Base-by-base conservation (phyloP, 2,329 filamentous ascomycete species). In the Hyphodiscus sp. region DNA sequence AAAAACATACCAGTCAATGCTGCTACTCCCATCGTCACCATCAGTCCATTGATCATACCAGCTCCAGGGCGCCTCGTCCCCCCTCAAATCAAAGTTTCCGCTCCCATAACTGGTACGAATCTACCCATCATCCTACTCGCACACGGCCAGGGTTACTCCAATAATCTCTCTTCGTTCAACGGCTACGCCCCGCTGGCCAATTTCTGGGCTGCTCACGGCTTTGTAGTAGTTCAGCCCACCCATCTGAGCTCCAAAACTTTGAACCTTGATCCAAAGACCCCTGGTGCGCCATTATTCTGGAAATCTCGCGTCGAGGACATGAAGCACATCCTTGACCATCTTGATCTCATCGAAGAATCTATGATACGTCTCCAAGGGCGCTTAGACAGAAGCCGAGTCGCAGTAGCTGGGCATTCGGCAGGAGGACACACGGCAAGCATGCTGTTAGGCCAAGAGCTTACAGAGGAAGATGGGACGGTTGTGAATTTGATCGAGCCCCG, bases 191-290 rank as follows among this genome's bases (percentile, higher is more conserved):
- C 73, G 2, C 59, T 74, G 5, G 68, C 63, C 51, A 67, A 73
- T 48, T 74, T 74, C 63, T 73, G 68, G 65, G 71, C 72, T 5
- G 63, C 67, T 18, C 71, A 71, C 46, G 72, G 72, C 50, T 74
- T 74, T 58, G 70, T 66, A 0, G 73, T 75, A 4, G 61, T 75
- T 11, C 72, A 75, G 53, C 73, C 73, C 2, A 74, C 72, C 2
- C 72, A 73, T 55, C 60, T 74, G 2, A 68, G 63, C 49, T 74
- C 72, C 20, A 58, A 59, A 41, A 66, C 65, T 2, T 62, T 72
- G 2, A 57, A 52, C 9, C 54, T 71, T 2, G 42, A 49, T 10
- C 11, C 50, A 26, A 20, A 54, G 0, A 42, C 54, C 10, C 47
- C 57, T 11, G 58, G 57, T 6, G 55, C 68, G 45, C 68, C 65